phyloP scores from a whole-genome alignment of 1,139 yeast species.

The Geotrichum reessii region DNA sequence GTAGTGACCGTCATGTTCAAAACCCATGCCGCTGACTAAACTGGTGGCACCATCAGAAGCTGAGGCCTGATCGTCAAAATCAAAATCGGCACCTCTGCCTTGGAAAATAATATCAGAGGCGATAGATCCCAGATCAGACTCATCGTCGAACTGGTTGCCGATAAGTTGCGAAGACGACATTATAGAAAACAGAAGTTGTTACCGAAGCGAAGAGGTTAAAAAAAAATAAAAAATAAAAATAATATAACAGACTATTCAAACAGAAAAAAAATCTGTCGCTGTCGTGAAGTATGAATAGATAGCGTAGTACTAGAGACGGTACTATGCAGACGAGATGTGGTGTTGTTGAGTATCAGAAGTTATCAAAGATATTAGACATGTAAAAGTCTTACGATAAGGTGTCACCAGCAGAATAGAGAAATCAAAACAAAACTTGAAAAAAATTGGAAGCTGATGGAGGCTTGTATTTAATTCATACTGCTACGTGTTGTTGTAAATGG shows the following conservation, averaged over 20 bases:
- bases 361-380: not conserved
- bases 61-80: slow-evolving; percentile 20
- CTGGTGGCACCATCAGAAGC: slow-evolving; percentile 28
- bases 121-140: slow-evolving; percentile 29
- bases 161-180: slow-evolving; percentile 29
- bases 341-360: not conserved
- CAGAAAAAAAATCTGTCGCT: not conserved
- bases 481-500: not conserved
- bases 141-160: slow-evolving; percentile 28
- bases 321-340: not conserved
- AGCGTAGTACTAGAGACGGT: not conserved
- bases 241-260: not conserved
- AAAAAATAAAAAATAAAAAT: not conserved
- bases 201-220: not conserved
- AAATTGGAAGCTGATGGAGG: not conserved
- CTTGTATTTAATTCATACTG: not conserved
- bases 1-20: slow-evolving; percentile 17
- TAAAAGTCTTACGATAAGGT: not conserved
- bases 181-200: not conserved
- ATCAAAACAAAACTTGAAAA: not conserved
- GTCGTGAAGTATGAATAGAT: not conserved
- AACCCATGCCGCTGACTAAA: slow-evolving; percentile 23
- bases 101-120: slow-evolving; percentile 30
- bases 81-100: slow-evolving; percentile 21
- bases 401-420: not conserved